phyloP scores from a whole-genome alignment of 2,329 filamentous ascomycete species.

The Fusarium napiforme region DNA sequence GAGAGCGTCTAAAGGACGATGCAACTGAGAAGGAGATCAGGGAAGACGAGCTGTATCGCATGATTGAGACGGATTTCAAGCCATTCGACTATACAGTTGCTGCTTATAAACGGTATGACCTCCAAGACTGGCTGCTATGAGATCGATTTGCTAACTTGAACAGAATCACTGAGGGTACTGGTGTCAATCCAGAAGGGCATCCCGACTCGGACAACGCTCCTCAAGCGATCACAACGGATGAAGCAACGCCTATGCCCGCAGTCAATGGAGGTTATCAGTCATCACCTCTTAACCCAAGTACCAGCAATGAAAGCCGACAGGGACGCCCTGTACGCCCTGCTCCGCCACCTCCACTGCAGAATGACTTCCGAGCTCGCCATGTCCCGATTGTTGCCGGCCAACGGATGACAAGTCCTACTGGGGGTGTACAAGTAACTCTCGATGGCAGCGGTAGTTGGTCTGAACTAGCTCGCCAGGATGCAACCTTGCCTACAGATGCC shows the following conservation, averaged over 20 bases:
- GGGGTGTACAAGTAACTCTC: slow-evolving; percentile 90
- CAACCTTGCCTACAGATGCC: slow-evolving; percentile 76
- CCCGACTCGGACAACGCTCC: slow-evolving; percentile 43
- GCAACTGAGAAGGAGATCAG: slow-evolving; percentile 94
- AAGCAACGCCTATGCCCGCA: slow-evolving; percentile 56
- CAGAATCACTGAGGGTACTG: slow-evolving; percentile 53
- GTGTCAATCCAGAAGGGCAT: slow-evolving; percentile 24
- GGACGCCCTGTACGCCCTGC: slow-evolving; percentile 44
- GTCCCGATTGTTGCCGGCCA: slow-evolving; percentile 69
- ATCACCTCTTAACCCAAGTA: slow-evolving; percentile 41
- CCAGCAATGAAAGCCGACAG: slow-evolving; percentile 43
- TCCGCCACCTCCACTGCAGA: slow-evolving; percentile 60
- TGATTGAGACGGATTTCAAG: slow-evolving; percentile 94
- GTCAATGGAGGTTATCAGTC: slow-evolving; percentile 42
- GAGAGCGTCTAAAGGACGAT: slow-evolving; percentile 91
- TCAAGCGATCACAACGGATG: slow-evolving; percentile 64
- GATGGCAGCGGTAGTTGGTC: slow-evolving; percentile 93
- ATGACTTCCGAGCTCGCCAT: slow-evolving; percentile 57
- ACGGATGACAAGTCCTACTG: slow-evolving; percentile 79
- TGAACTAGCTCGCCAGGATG: slow-evolving; percentile 85
- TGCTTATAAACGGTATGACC: slow-evolving; percentile 76
- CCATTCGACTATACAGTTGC: slow-evolving; percentile 94
- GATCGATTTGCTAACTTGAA: slow-evolving; percentile 29
- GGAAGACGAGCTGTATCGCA: slow-evolving; percentile 90
- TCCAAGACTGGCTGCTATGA: too few species aligned